phyloP scores from a whole-genome alignment of 768 basidiomycete genomes.

The Leucocoprinus leucothites region DNA sequence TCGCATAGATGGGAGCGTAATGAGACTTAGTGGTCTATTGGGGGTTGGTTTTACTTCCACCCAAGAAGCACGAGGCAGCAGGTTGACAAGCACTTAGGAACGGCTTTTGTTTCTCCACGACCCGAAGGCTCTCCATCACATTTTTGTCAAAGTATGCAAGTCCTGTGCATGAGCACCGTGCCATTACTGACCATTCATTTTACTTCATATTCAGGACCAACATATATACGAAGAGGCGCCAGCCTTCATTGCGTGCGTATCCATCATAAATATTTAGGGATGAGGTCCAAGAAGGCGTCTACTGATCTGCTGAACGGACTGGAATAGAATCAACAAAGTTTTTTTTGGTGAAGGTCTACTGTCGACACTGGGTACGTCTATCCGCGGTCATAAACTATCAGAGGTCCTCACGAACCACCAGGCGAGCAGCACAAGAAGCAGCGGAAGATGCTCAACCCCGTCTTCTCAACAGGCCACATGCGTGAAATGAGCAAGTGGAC shows the following conservation, averaged over 20 bases:
- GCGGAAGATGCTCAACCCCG: conserved; percentile 42
- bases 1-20: background rate
- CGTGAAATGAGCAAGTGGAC: conserved; percentile 25
- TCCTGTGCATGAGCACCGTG: too few relatives aligned
- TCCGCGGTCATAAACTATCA: background rate
- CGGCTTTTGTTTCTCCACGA: background rate
- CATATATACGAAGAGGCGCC: conserved; percentile 26
- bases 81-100: background rate
- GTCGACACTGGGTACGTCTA: background rate
- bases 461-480: conserved; percentile 40
- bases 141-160: background rate
- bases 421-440: conserved; percentile 41
- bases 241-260: conserved; percentile 23
- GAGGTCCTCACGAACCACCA: conserved; percentile 11
- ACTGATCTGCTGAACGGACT: background rate
- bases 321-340: background rate
- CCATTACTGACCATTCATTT: conserved; percentile 25
- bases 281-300: too few relatives aligned
- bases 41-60: background rate
- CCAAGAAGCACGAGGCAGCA: background rate
- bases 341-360: background rate
- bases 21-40: background rate
- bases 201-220: conserved; percentile 30
- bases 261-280: too few relatives aligned
- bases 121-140: background rate